Evolutionary conservation across 805 yeast genomes (phyloP).

Genomic region (Candida namnaoensis): DNA sequence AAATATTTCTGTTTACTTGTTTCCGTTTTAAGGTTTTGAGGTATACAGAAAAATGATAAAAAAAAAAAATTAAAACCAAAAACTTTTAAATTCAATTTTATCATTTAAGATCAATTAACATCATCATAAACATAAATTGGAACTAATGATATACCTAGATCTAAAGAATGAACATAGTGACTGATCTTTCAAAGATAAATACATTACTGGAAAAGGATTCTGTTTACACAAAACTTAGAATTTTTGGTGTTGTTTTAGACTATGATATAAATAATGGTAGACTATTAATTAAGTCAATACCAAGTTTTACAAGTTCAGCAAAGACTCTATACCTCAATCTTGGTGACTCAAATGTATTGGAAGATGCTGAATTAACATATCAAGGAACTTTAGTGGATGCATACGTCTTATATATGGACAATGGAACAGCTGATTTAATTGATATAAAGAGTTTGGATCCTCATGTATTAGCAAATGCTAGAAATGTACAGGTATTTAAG

Average conservation of each 20-base stretch:
- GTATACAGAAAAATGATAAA: too few species aligned
- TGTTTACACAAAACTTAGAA: slow-evolving; percentile 8
- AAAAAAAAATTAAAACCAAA: too few species aligned
- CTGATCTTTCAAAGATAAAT: slow-evolving; percentile 3
- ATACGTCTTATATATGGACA: too few species aligned
- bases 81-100: too few species aligned
- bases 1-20: too few species aligned
- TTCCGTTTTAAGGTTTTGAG: too few species aligned
- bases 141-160: neutral
- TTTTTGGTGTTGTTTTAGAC: slow-evolving; percentile 12
- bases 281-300: slow-evolving; percentile 8
- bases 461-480: too few species aligned
- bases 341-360: slow-evolving; percentile 4
- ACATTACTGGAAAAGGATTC: slow-evolving; percentile 4
- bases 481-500: too few species aligned
- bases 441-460: too few species aligned
- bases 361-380: slow-evolving; percentile 10
- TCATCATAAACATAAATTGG: too few species aligned
- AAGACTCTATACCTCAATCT: slow-evolving; percentile 4
- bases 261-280: slow-evolving; percentile 7
- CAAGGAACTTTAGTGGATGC: slow-evolving; percentile 11
- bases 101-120: too few species aligned
- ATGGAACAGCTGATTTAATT: too few species aligned
- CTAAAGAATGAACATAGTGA: slow-evolving; percentile 8
- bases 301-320: slow-evolving; percentile 3